A percentile compares a stretch with the other conserved stretches of the same genome.
These are phyloP conservation scores for Tetrastigma voinierianum DNA, from an alignment of 164 flowering plant genomes.

Conservation along the genomic window DNA sequence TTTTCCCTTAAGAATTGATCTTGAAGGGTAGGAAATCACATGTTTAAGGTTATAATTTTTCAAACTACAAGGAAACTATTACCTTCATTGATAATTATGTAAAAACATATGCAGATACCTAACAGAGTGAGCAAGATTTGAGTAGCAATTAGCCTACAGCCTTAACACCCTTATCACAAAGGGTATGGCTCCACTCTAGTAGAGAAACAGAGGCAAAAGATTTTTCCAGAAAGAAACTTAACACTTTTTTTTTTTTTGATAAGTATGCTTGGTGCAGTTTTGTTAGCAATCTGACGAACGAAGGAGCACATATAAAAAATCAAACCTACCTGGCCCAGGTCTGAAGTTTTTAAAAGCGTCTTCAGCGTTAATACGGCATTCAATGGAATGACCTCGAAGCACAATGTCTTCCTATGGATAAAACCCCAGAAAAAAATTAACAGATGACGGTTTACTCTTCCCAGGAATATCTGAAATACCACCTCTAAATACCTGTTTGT, in stretches of 20 bases:
- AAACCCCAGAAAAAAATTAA: background rate
- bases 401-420: constrained; percentile 87
- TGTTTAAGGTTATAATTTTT: too few species aligned
- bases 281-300: background rate
- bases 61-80: too few species aligned
- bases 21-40: too few species aligned
- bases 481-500: constrained; percentile 61
- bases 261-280: background rate
- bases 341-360: constrained; percentile 95
- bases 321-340: constrained; percentile 87
- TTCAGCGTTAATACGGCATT: constrained; percentile 99
- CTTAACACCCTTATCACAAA: background rate
- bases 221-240: background rate
- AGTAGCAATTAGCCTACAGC: background rate
- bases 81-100: too few species aligned
- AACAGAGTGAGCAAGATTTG: too few species aligned
- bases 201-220: background rate
- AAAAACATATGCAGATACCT: too few species aligned
- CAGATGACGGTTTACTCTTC: too few species aligned
- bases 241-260: too few species aligned
- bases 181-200: background rate
- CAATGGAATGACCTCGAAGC: constrained; percentile 96
- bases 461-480: background rate
- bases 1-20: too few species aligned
- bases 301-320: background rate